Base-by-base conservation (phyloP, 176 grass and related monocot species). In the Aegilops sharonensis region DNA sequence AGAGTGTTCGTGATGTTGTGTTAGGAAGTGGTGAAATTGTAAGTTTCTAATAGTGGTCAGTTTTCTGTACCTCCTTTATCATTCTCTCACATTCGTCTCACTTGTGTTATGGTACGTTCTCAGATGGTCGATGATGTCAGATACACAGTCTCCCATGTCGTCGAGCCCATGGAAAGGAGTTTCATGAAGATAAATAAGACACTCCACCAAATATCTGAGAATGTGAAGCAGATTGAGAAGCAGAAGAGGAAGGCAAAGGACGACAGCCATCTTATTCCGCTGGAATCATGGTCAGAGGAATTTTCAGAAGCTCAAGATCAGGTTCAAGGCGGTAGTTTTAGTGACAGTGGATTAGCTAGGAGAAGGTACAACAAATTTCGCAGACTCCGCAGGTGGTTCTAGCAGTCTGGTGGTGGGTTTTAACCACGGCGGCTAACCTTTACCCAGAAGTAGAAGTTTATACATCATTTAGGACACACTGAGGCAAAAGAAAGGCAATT, bases 81-180 rank as follows among this genome's bases (percentile, higher is more conserved):
- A 2, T 82, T 23, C 31, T 31, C 30, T 43, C 56, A 23, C 36
- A 35, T 32, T 43, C 48, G 4, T 74, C 31, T 57, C 9, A 73
- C 70, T 60, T 76, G 43, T 78, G 79, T 74, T 35, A 62, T 52
- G 81, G 25, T 47, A 43, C 37, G 56, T 79, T 73, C 85, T 86
- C 90, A 99, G 97, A 90, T 99, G 92, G 97, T 84, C 72, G 97
- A 99, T 89, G 97, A 99, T 83, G 97, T 99, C 65, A 99, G 87
- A 84, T 99, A 88, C 81, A 99, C 94, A n/a, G 92, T 99, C 61
- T 94, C 94, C 13, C 97, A 99, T 64, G 97, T 99, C 0, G 92
- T 96, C 64, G 94, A 96, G 75, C 97, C 97, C 18, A 91, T 99
- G 77, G 94, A 99, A 72, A 78, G 94, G 24, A 88, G 94, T 34